phyloP scores from a whole-genome alignment of 1,139 yeast genomes.

The Kluyveromyces sp. region DNA sequence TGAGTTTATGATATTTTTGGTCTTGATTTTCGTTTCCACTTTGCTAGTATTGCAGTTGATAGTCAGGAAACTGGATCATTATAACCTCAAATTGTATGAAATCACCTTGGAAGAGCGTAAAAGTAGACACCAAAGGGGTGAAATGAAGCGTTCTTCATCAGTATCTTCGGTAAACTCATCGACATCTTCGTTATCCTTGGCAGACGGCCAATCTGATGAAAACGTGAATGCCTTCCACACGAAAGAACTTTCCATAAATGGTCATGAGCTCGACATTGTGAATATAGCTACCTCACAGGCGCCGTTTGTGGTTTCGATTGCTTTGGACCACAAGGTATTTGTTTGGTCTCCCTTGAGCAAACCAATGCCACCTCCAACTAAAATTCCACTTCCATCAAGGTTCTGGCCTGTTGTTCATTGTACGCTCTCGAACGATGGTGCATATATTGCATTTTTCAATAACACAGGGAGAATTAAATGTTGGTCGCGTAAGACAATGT shows the following conservation, averaged over 20 bases:
- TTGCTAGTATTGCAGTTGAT: constrained; percentile 31
- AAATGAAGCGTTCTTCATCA: constrained; percentile 6
- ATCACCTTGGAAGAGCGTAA: not conserved
- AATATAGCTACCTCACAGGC: constrained; percentile 47
- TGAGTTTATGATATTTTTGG: constrained; percentile 38
- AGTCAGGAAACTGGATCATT: constrained; percentile 9
- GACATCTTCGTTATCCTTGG: not conserved
- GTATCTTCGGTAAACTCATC: not conserved
- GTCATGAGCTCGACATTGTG: constrained; percentile 58
- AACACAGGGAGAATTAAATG: constrained; percentile 46
- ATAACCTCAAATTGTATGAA: not conserved
- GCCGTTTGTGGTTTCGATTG: constrained; percentile 60
- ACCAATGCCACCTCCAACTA: constrained; percentile 41
- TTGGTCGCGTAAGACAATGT: constrained; percentile 46
- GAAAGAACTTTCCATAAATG: constrained; percentile 46
- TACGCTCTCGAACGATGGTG: constrained; percentile 54
- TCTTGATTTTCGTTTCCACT: constrained; percentile 36
- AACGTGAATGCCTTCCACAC: constrained; percentile 30
- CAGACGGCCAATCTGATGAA: constrained; percentile 10
- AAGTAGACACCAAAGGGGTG: constrained; percentile 1
- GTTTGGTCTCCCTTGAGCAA: constrained; percentile 65
- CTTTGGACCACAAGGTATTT: constrained; percentile 61
- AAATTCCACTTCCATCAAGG: constrained; percentile 36
- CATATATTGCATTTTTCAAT: constrained; percentile 51
- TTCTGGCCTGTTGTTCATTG: constrained; percentile 65